Conservation (phyloP, 495 filamentous ascomycete genomes). For the Penicillium fimorum region DNA sequence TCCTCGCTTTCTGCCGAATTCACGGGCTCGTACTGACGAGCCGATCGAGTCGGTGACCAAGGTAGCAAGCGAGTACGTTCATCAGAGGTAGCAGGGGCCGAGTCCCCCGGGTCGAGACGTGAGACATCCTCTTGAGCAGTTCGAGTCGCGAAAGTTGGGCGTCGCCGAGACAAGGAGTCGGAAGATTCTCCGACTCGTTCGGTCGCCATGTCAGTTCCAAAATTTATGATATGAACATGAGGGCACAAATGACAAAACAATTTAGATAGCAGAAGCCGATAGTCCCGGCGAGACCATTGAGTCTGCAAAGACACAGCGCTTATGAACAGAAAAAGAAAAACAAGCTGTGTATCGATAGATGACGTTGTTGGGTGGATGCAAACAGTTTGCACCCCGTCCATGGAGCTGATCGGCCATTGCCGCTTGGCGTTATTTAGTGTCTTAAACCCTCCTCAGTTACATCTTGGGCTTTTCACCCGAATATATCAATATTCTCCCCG, state of each 20-base stretch:
- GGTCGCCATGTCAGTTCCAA: constrained; percentile 20
- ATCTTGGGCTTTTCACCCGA: constrained; percentile 2
- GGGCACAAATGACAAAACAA: not conserved
- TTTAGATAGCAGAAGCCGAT: not conserved
- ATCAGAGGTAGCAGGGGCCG: constrained; percentile 18
- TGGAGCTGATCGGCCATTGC: constrained; percentile 10
- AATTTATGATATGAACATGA: constrained; percentile 8
- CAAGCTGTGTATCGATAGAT: constrained; percentile 22
- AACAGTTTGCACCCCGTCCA: constrained; percentile 36
- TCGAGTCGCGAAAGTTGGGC: constrained; percentile 54
- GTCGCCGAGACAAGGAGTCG: constrained; percentile 37
- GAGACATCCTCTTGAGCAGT: constrained; percentile 55
- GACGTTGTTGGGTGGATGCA: constrained; percentile 27
- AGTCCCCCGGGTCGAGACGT: constrained; percentile 46
- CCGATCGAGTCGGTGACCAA: constrained; percentile 24
- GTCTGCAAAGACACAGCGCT: not conserved
- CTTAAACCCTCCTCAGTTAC: constrained; percentile 12
- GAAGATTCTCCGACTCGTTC: constrained; percentile 23
- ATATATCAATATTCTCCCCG: not conserved
- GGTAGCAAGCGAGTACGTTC: constrained; percentile 25
- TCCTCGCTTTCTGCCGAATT: constrained; percentile 21
- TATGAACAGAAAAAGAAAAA: constrained; percentile 2
- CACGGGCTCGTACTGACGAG: constrained; percentile 35
- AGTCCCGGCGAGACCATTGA: constrained; percentile 4
- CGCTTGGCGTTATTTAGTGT: constrained; percentile 8